Conservation (phyloP, 1,139 yeast genomes). For the Suhomyces wounanorum region DNA sequence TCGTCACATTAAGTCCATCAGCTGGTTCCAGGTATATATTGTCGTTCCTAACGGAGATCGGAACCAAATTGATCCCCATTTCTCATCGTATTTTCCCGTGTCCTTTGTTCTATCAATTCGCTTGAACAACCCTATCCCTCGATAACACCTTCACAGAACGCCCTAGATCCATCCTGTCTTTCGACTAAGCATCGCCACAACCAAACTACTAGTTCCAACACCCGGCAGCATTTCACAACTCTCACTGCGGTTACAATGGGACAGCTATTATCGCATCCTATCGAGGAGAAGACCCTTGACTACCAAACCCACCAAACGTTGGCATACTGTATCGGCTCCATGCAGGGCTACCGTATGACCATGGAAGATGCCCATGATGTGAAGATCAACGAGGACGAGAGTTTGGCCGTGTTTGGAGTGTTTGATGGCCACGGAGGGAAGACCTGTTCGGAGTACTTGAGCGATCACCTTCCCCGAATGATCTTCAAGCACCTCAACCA, state of each 20-base stretch:
- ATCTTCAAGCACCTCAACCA: slow-evolving; percentile 33
- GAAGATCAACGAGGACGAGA: slow-evolving; percentile 42
- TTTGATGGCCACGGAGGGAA: slow-evolving; percentile 85
- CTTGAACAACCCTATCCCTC: neutral
- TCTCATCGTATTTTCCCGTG: neutral
- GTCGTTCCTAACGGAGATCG: neutral
- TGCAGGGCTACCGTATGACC: slow-evolving; percentile 76
- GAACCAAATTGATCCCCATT: neutral
- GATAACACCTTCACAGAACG: neutral
- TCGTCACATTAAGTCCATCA: neutral
- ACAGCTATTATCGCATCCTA: slow-evolving; percentile 72
- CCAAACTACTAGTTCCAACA: neutral
- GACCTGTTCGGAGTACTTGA: slow-evolving; percentile 56
- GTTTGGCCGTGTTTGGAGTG: slow-evolving; percentile 65
- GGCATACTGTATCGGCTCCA: slow-evolving; percentile 67
- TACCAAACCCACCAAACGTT: slow-evolving; percentile 44
- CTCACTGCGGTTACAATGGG: slow-evolving; percentile 51
- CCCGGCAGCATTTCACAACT: neutral
- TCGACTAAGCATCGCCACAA: neutral
- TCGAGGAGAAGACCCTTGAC: slow-evolving; percentile 65
- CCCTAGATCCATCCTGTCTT: neutral
- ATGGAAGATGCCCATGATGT: slow-evolving; percentile 78
- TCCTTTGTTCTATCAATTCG: neutral
- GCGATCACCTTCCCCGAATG: slow-evolving; percentile 42
- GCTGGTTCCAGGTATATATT: neutral